A percentile compares a stretch with the other conserved stretches of the same genome.
Evolutionary conservation across 352 stramenopile genomes (phyloP).

Genomic region (Pythium graminicola): DNA sequence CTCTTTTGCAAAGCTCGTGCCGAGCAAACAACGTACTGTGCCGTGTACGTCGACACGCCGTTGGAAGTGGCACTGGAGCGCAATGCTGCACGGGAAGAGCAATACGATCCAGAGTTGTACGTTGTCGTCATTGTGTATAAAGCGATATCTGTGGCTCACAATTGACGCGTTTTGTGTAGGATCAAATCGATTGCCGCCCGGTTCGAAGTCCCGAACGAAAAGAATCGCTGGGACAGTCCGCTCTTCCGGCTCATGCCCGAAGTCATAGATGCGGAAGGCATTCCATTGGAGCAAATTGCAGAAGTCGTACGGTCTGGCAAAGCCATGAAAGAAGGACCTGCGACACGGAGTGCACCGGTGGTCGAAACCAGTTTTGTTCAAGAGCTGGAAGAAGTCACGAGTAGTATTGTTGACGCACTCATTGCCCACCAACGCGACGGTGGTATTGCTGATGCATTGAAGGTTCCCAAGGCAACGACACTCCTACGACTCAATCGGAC

Average conservation of each 20-base stretch:
- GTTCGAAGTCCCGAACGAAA: slow-evolving; percentile 88
- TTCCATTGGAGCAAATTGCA: slow-evolving; percentile 45
- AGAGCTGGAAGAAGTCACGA: slow-evolving; percentile 56
- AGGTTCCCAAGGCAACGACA: slow-evolving; percentile 29
- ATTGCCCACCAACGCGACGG: slow-evolving; percentile 60
- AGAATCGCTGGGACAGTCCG: slow-evolving; percentile 93
- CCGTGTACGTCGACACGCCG: slow-evolving; percentile 76
- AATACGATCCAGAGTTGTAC: slow-evolving; percentile 46
- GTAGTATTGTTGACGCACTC: slow-evolving; percentile 47
- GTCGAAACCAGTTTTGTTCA: slow-evolving; percentile 70
- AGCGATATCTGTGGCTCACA: too few species aligned
- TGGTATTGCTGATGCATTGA: slow-evolving; percentile 42
- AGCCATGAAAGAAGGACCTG: slow-evolving; percentile 57
- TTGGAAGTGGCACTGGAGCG: slow-evolving; percentile 49
- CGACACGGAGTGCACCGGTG: slow-evolving; percentile 48
- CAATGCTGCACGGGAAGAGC: slow-evolving; percentile 34
- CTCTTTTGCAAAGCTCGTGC: slow-evolving; percentile 92
- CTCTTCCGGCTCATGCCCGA: slow-evolving; percentile 66
- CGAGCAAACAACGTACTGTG: slow-evolving; percentile 86
- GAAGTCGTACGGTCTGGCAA: slow-evolving; percentile 58
- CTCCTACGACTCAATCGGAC: slow-evolving; percentile 37
- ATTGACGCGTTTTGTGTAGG: too few species aligned
- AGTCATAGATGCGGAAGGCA: slow-evolving; percentile 28
- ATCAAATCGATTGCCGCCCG: slow-evolving; percentile 81
- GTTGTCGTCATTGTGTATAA: too few species aligned